phyloP scores from a whole-genome alignment of 1,139 yeast genomes.

The Lodderomyces orthopsilosis region DNA sequence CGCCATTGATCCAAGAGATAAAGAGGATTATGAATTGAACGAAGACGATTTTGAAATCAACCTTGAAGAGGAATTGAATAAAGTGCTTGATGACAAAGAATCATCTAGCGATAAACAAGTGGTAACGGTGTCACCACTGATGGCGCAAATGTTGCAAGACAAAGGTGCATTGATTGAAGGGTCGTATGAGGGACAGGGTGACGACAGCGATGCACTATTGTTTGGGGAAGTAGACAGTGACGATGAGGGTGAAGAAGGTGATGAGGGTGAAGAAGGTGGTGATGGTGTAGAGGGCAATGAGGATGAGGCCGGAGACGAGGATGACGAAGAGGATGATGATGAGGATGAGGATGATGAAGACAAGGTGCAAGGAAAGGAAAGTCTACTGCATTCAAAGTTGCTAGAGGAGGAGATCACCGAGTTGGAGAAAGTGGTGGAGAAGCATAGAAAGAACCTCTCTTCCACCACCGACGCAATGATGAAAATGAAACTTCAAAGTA shows the following conservation, averaged over 20 bases:
- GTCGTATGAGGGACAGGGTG: constrained; percentile 14
- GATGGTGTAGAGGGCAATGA: constrained; percentile 22
- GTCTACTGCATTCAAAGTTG: constrained; percentile 69
- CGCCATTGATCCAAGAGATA: constrained; percentile 12
- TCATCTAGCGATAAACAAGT: constrained; percentile 8
- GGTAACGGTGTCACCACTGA: constrained; percentile 10
- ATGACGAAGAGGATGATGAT: constrained; percentile 27
- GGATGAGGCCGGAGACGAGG: constrained; percentile 30
- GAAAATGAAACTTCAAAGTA: constrained; percentile 83
- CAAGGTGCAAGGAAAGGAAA: constrained; percentile 30
- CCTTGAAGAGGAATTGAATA: constrained; percentile 34
- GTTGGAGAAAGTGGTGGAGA: constrained; percentile 72
- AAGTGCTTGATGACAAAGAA: constrained; percentile 25
- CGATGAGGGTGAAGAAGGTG: constrained; percentile 14
- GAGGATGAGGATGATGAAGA: constrained; percentile 26
- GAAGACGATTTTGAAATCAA: constrained; percentile 16
- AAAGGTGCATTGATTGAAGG: constrained; percentile 11
- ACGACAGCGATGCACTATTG: constrained; percentile 13
- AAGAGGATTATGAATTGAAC: constrained; percentile 23
- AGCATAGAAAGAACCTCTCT: constrained; percentile 69
- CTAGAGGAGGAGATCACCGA: constrained; percentile 84
- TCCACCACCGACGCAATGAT: constrained; percentile 85
- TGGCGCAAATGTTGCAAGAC: constrained; percentile 14
- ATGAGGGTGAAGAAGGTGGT: constrained; percentile 14
- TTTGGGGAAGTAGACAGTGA: constrained; percentile 16